Evolutionary conservation across 306 rosid species (phyloP), one percentile per base, ranked within the genome.

Genomic region (Sechiopsis laciniata): DNA sequence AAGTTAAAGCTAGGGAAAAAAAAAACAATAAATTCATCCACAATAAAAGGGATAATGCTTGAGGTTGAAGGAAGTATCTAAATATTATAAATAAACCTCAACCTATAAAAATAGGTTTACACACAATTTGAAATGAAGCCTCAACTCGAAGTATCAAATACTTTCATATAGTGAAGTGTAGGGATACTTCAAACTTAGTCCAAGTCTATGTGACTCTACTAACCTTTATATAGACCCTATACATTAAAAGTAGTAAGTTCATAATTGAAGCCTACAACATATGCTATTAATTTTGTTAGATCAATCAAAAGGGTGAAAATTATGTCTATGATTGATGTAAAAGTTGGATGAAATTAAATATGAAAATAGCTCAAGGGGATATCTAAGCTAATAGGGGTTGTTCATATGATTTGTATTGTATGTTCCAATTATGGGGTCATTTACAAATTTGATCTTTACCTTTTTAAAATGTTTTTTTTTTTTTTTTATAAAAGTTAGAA

Each of bases 161-260:
- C 17, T 13, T 24, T 32, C 3, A 4, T 59, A 24, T 24, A 13
- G 40, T 51, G 17, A 59, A 59, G 40, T 59, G 12, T 16, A 59
- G 26, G 42, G 65, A 59, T 7, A 61, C 68, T 61, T 61, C 68
- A 19, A 61, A 61, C 68, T 61, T 59, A 59, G 65, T 59, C 65
- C 24, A 22, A 61, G 68, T 29, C 48, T 61, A 29, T 61, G 68
- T 61, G 68, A 46, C 68, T 7, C 0, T 61, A 60, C 66, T 26
- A 24, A 60, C 6, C 32, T 58, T 26, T 32, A 32, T 59, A 59
- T 59, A 22, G 65, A 14, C 17, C 42, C 65, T 59, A 59, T 32
- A 32, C 65, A 6, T 32, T 61, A 29, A 61, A 61, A 61, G 0
- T 61, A 61, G 46, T 29, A 29, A 4, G 21, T 11, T 15, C 13